Conservation (phyloP, 768 basidiomycete genomes). For the Nidularia sp. region DNA sequence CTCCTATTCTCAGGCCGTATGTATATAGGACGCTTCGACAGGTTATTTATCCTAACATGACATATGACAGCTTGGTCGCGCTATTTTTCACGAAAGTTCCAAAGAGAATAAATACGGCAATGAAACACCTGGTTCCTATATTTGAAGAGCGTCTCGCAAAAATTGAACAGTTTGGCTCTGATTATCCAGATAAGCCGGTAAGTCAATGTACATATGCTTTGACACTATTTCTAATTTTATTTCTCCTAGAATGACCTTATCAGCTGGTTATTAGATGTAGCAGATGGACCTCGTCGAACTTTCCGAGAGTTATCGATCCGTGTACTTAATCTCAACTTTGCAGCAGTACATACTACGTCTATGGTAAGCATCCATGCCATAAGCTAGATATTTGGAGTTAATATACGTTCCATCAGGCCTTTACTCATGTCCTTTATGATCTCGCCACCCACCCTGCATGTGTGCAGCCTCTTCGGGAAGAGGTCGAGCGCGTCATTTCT, state of each 20-base stretch:
- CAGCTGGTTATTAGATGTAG: slow-evolving; percentile 39
- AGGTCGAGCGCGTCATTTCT: slow-evolving; percentile 25
- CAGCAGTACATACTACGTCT: slow-evolving; percentile 35
- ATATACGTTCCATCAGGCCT: slow-evolving; percentile 12
- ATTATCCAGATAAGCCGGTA: slow-evolving; percentile 28
- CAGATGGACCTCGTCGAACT: slow-evolving; percentile 21
- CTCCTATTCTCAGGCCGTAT: slow-evolving; percentile 13
- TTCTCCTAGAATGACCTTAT: slow-evolving; percentile 37
- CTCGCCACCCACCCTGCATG: slow-evolving; percentile 20
- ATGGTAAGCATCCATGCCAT: slow-evolving; percentile 16
- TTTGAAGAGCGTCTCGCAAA: slow-evolving; percentile 25
- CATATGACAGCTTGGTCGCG: slow-evolving; percentile 12
- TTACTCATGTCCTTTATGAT: slow-evolving; percentile 19
- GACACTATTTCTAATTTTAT: not conserved
- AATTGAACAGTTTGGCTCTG: slow-evolving; percentile 18
- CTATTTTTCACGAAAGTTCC: slow-evolving; percentile 16
- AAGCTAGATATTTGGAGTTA: no score
- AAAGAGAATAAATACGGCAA: slow-evolving; percentile 14
- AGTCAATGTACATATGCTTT: not conserved
- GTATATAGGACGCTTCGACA: slow-evolving; percentile 4
- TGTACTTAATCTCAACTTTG: slow-evolving; percentile 31
- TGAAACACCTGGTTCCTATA: slow-evolving; percentile 20
- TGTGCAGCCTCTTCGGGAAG: slow-evolving; percentile 25
- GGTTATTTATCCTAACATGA: not conserved
- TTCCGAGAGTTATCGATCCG: slow-evolving; percentile 21